phyloP scores from a whole-genome alignment of 2,329 filamentous ascomycete species.

The Arthrocladium fulminans region DNA sequence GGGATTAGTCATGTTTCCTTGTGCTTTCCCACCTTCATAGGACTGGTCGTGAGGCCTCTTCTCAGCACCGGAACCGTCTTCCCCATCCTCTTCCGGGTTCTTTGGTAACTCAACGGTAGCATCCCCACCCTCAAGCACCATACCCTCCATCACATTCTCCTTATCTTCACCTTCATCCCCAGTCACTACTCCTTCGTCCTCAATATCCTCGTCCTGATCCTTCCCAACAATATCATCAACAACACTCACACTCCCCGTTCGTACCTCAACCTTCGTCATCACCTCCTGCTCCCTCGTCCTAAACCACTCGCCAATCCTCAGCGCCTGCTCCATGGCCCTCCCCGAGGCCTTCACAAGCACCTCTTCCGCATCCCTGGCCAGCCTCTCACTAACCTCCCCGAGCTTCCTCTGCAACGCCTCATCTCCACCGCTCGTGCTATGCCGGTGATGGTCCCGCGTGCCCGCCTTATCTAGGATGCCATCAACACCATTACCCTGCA shows the following conservation, averaged over 20 bases:
- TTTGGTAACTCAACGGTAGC: constrained; percentile 19
- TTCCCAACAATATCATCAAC: constrained; percentile 51
- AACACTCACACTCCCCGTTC: constrained; percentile 48
- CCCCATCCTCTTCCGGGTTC: constrained; percentile 1
- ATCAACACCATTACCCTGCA: constrained; percentile 26
- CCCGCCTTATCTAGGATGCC: too few species aligned
- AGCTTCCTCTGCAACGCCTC: constrained; percentile 16
- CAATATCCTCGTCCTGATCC: constrained; percentile 20
- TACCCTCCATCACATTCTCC: not conserved
- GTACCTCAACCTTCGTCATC: constrained; percentile 43
- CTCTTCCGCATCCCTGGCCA: constrained; percentile 34
- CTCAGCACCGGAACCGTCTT: not conserved
- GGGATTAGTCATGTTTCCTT: too few species aligned
- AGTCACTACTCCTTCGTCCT: constrained; percentile 18
- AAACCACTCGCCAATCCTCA: constrained; percentile 50
- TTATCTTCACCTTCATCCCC: constrained; percentile 12
- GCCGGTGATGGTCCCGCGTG: too few species aligned
- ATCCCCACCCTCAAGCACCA: constrained; percentile 15
- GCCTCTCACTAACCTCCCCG: constrained; percentile 27
- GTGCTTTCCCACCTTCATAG: not conserved
- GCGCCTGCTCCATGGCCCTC: constrained; percentile 48
- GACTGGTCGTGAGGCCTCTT: not conserved
- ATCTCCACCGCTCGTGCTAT: constrained; percentile 6
- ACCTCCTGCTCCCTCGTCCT: constrained; percentile 38
- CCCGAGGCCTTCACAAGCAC: constrained; percentile 53